These are phyloP conservation scores for Trichoderma citrinoviride DNA, from an alignment of 2,329 filamentous ascomycete genomes.

Conservation along the genomic window DNA sequence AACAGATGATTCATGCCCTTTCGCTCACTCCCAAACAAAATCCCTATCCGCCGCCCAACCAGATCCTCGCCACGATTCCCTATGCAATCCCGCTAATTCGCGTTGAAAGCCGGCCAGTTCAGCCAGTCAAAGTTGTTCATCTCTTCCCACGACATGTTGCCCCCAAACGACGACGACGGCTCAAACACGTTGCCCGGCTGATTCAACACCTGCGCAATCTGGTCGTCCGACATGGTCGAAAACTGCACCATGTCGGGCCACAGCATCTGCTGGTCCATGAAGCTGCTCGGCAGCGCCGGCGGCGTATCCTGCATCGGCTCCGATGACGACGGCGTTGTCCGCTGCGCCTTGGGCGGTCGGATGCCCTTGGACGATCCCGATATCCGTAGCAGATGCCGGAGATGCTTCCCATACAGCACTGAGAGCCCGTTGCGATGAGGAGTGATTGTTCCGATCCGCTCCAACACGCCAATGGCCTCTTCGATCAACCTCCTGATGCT, in stretches of 20 bases:
- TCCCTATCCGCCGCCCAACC: background rate
- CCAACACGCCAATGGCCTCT: constrained; percentile 65
- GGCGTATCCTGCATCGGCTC: constrained; percentile 25
- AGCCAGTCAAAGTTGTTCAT: constrained; percentile 58
- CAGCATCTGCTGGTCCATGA: constrained; percentile 33
- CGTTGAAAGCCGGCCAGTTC: constrained; percentile 49
- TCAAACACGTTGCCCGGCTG: constrained; percentile 60
- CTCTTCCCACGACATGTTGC: constrained; percentile 56
- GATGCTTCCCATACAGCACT: constrained; percentile 46
- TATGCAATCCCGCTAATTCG: constrained; percentile 4
- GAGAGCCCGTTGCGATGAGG: constrained; percentile 66
- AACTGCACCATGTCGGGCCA: constrained; percentile 58
- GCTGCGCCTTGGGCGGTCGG: constrained; percentile 13
- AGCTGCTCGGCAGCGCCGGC: constrained; percentile 27
- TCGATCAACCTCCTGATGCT: constrained; percentile 64
- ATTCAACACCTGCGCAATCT: constrained; percentile 65
- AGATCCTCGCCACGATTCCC: background rate
- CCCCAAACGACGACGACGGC: constrained; percentile 49
- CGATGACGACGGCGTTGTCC: constrained; percentile 4
- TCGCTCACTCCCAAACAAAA: background rate
- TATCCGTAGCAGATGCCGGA: constrained; percentile 44
- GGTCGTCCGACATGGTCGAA: constrained; percentile 67
- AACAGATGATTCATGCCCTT: background rate
- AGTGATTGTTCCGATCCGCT: constrained; percentile 65
- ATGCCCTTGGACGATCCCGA: constrained; percentile 31